Evolutionary conservation across 129 eudicot species (phyloP).

Genomic region (Glebionis coronaria): DNA sequence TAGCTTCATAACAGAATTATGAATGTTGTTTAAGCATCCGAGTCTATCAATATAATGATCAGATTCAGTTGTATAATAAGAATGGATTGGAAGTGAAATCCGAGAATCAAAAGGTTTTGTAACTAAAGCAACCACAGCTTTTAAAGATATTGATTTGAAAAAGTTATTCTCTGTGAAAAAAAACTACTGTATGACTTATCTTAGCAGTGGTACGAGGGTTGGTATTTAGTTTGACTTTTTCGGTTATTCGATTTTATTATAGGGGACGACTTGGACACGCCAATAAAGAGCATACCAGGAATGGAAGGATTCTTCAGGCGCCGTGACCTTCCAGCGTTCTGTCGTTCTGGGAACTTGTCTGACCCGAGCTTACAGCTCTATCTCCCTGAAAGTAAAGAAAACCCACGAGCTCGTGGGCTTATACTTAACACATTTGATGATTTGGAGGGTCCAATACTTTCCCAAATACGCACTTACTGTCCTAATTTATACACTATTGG

Average conservation of each 20-base stretch:
- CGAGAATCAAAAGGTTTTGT: too few relatives aligned
- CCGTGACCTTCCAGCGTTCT: constrained; percentile 56
- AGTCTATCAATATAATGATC: too few relatives aligned
- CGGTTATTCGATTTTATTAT: background rate
- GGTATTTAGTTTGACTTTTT: background rate
- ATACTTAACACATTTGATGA: constrained; percentile 66
- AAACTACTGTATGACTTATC: too few relatives aligned
- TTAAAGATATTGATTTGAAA: too few relatives aligned
- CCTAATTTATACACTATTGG: constrained; percentile 61
- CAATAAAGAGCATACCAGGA: constrained; percentile 41
- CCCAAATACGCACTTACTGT: constrained; percentile 32
- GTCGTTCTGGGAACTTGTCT: constrained; percentile 33
- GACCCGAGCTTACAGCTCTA: constrained; percentile 26
- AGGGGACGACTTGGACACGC: constrained; percentile 45
- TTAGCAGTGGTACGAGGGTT: background rate
- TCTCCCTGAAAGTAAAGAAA: constrained; percentile 28
- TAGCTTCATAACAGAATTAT: too few relatives aligned
- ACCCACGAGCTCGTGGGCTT: constrained; percentile 41
- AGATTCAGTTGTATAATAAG: too few relatives aligned
- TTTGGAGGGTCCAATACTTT: constrained; percentile 50
- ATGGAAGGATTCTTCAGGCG: constrained; percentile 49
- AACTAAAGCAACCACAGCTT: too few relatives aligned
- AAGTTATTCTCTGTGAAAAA: too few relatives aligned
- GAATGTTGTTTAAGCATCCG: too few relatives aligned
- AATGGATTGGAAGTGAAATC: too few relatives aligned